phyloP scores from a whole-genome alignment of 495 filamentous ascomycete species.

The Rhizodiscina lignyota region DNA sequence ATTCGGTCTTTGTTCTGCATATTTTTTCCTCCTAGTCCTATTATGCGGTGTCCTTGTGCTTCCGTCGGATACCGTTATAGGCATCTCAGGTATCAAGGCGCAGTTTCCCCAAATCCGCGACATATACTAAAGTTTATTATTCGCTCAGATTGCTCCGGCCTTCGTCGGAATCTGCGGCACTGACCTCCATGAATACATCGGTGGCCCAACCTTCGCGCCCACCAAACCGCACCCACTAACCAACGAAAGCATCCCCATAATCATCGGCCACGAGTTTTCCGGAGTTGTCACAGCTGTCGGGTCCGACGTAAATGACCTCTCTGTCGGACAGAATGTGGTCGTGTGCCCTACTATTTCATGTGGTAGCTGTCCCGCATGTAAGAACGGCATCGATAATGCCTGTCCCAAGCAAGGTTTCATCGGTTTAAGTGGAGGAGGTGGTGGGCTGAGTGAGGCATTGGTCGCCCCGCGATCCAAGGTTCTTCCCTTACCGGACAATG shows the following conservation, averaged over 20 bases:
- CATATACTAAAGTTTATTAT: too few species aligned
- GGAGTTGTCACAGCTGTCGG: slow-evolving; percentile 43
- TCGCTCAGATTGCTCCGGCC: too few species aligned
- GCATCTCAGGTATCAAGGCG: too few species aligned
- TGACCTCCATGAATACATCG: slow-evolving; percentile 46
- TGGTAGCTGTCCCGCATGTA: slow-evolving; percentile 35
- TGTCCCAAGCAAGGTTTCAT: slow-evolving; percentile 44
- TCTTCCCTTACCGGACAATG: slow-evolving; percentile 28
- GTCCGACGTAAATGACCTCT: slow-evolving; percentile 29
- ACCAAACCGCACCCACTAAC: slow-evolving; percentile 40
- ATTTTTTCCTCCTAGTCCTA: too few species aligned
- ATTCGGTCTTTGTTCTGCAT: too few species aligned
- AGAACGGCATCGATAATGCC: slow-evolving; percentile 32
- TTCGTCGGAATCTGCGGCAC: too few species aligned
- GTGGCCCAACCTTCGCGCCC: slow-evolving; percentile 36
- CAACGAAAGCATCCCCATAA: slow-evolving; percentile 35
- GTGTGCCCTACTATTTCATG: slow-evolving; percentile 44
- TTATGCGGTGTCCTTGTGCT: too few species aligned
- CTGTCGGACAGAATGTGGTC: slow-evolving; percentile 36
- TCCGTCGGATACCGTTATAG: too few species aligned
- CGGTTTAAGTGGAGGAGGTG: slow-evolving; percentile 40
- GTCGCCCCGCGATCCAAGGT: slow-evolving; percentile 30
- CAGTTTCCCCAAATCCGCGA: too few species aligned
- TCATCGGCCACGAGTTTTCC: slow-evolving; percentile 46
- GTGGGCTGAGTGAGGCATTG: slow-evolving; percentile 39